Conservation (phyloP, 2,329 filamentous ascomycete genomes). For the Xylariaceae sp. region DNA sequence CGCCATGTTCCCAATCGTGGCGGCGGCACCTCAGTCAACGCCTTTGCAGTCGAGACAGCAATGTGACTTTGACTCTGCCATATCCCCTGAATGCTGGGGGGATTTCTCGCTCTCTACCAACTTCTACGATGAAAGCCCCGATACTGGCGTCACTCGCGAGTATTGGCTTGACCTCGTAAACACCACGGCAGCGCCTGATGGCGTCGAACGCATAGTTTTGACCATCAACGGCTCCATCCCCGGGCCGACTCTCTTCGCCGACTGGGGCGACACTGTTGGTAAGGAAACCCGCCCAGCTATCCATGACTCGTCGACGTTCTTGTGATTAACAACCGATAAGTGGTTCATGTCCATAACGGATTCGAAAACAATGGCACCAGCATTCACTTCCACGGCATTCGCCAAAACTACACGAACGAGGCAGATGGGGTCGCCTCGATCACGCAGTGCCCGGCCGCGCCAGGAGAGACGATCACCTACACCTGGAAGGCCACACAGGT, state of each 20-base stretch:
- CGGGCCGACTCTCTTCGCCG: slow-evolving; percentile 58
- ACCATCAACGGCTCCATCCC: slow-evolving; percentile 62
- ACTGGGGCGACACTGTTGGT: slow-evolving; percentile 45
- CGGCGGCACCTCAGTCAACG: background rate
- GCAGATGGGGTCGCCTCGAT: slow-evolving; percentile 58
- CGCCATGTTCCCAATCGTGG: background rate
- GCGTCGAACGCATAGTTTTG: slow-evolving; percentile 43
- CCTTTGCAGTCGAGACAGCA: background rate
- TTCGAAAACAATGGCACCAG: slow-evolving; percentile 58
- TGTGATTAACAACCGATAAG: slow-evolving; percentile 35
- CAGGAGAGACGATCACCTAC: slow-evolving; percentile 57
- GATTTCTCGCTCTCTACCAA: slow-evolving; percentile 53
- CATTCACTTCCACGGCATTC: slow-evolving; percentile 66
- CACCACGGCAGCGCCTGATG: slow-evolving; percentile 48
- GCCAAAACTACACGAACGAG: slow-evolving; percentile 55
- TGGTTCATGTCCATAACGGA: slow-evolving; percentile 57
- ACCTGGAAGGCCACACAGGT: slow-evolving; percentile 52
- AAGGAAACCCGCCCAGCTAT: background rate
- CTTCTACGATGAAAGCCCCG: slow-evolving; percentile 43
- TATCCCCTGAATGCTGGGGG: slow-evolving; percentile 47
- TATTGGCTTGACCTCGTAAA: slow-evolving; percentile 49
- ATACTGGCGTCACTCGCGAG: slow-evolving; percentile 55
- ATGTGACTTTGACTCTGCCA: slow-evolving; percentile 33
- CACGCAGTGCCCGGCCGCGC: slow-evolving; percentile 54
- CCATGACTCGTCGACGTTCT: background rate